Conservation (phyloP, 352 stramenopile species). For the Pythium utonaiense region DNA sequence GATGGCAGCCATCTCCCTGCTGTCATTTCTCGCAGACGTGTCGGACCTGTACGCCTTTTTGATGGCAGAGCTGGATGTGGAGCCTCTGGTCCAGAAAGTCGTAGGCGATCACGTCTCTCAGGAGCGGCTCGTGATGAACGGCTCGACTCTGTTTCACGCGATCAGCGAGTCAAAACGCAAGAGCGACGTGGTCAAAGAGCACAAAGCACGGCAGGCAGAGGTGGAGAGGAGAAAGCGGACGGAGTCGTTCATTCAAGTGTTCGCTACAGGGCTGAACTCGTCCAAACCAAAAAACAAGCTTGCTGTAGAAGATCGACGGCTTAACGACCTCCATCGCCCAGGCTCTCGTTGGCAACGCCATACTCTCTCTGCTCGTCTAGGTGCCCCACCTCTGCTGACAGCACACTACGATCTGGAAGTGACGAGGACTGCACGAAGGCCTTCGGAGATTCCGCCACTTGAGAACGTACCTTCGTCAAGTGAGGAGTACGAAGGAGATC, state of each 20-base stretch:
- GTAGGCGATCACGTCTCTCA: constrained; percentile 38
- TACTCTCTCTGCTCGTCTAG: background rate
- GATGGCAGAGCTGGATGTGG: constrained; percentile 46
- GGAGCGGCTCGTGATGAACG: constrained; percentile 40
- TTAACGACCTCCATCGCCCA: background rate
- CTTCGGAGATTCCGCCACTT: constrained; percentile 1
- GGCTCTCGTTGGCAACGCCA: background rate
- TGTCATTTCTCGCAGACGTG: constrained; percentile 40
- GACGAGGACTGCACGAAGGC: background rate
- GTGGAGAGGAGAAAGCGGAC: constrained; percentile 29
- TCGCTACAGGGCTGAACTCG: constrained; percentile 17
- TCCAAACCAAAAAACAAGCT: background rate
- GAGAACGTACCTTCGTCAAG: background rate
- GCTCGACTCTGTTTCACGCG: constrained; percentile 33
- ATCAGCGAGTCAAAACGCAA: constrained; percentile 43
- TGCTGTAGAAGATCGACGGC: background rate
- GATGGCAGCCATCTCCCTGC: constrained; percentile 38
- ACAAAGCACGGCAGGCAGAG: constrained; percentile 32
- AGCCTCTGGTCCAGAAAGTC: constrained; percentile 47
- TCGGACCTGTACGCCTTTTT: constrained; percentile 53
- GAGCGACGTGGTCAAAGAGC: constrained; percentile 30
- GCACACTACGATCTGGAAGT: constrained; percentile 28
- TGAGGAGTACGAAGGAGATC: background rate
- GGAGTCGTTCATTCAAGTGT: constrained; percentile 29
- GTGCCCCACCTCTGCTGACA: constrained; percentile 27